Evolutionary conservation across 805 yeast species (phyloP).

Genomic region (Candida broadrunensis): DNA sequence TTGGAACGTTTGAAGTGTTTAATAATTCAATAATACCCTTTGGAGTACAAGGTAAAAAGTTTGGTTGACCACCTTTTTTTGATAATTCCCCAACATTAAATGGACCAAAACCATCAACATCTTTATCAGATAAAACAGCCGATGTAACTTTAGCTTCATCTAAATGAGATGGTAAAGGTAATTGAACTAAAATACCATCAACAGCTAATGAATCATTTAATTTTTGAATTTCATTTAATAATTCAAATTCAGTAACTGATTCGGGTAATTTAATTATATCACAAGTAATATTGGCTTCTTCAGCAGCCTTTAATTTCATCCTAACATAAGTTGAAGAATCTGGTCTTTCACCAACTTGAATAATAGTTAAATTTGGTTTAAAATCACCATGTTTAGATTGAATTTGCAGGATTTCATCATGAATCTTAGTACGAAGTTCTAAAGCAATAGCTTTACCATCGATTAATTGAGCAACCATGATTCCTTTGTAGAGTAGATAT

Average conservation of each 20-base stretch:
- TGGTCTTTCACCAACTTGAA: constrained; percentile 75
- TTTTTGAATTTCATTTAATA: constrained; percentile 50
- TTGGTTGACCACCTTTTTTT: constrained; percentile 69
- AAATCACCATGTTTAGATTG: constrained; percentile 50
- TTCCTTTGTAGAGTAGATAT: neutral
- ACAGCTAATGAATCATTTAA: constrained; percentile 59
- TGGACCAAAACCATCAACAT: constrained; percentile 83
- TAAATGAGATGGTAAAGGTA: constrained; percentile 72
- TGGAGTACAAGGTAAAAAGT: constrained; percentile 80
- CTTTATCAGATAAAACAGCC: constrained; percentile 64
- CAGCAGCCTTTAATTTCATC: constrained; percentile 77
- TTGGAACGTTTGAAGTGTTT: constrained; percentile 50
- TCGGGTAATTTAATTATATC: constrained; percentile 58
- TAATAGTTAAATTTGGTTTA: constrained; percentile 62
- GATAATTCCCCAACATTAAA: constrained; percentile 74
- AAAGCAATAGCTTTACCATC: constrained; percentile 46
- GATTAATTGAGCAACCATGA: constrained; percentile 35
- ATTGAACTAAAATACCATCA: constrained; percentile 73
- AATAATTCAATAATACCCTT: constrained; percentile 71
- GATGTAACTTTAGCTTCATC: constrained; percentile 67
- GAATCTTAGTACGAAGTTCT: constrained; percentile 35
- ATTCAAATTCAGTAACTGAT: constrained; percentile 50
- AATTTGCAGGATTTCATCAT: constrained; percentile 37
- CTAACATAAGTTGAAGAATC: constrained; percentile 81
- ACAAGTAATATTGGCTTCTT: constrained; percentile 65